Base-by-base conservation (phyloP, 768 basidiomycete species). In the Serendipita sp. region DNA sequence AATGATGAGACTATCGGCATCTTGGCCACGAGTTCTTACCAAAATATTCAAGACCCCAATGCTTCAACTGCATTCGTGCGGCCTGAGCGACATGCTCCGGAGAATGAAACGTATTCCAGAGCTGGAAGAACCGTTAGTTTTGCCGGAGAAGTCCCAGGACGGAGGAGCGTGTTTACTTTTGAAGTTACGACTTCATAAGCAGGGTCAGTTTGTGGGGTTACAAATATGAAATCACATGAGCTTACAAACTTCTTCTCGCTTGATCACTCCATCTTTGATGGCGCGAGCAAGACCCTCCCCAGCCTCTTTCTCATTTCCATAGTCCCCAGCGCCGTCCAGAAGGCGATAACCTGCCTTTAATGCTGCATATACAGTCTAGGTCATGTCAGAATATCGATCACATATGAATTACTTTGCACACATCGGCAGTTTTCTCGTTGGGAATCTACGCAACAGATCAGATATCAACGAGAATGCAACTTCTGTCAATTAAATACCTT, bases 71-170 rank as follows among this genome's bases (percentile, higher is more conserved):
- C 8, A 47, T 28, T 51, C 4, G 28, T 15, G 34, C 28, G n/a
- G 37, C 18, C 8, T 68, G 41, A 64, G 82, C 74, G 69, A 86
- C 88, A 71, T 85, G 85, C 64, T 92, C 85, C 65, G 79, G 81
- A 53, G 85, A 83, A 71, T 95, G 90, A 78, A 86, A 89, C 3
- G 88, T 89, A 75, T 92, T 93, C 92, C 91, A 93, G 41, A 92
- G 77, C 85, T 68, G 64, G 54, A 48, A 65, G 58, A 51, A 18
- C n/a, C 48, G 48, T 51, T 32, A 51, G 48, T 51, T 51, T 51
- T 32, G n/a, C 48, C 56, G 37, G 56, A 60, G 16, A 38, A 24
- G 53, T 32, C 16, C 34, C 24, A 63, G 35, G 28, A 60, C 4
- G 18, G 28, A 28, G 4, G 16, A 35, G 24, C 1, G 30, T 8